Conservation (phyloP, 2,329 filamentous ascomycete species). For the Ophiostoma pallidulum region DNA sequence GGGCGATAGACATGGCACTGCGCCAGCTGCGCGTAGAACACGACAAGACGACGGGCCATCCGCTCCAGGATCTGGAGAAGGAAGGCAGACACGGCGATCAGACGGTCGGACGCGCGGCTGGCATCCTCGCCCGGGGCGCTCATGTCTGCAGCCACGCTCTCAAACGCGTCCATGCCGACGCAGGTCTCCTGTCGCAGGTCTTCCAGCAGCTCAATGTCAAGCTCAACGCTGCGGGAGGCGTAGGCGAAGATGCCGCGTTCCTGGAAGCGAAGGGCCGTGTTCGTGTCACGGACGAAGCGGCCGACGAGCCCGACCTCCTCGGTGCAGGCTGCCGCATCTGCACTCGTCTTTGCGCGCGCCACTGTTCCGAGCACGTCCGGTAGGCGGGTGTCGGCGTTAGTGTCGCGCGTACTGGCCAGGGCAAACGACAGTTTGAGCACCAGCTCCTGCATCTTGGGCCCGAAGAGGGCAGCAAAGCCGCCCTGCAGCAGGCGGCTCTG, state of each 20-base stretch:
- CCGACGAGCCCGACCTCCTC: conserved; percentile 42
- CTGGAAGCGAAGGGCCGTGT: conserved; percentile 36
- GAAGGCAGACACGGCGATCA: conserved; percentile 33
- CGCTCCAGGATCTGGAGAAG: conserved; percentile 43
- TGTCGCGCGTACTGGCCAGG: conserved; percentile 32
- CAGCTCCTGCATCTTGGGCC: conserved; percentile 41
- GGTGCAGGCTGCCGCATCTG: conserved; percentile 35
- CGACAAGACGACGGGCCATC: conserved; percentile 41
- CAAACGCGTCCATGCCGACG: conserved; percentile 46
- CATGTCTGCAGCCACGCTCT: conserved; percentile 31
- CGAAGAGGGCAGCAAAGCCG: conserved; percentile 42
- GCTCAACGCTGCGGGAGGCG: conserved; percentile 36
- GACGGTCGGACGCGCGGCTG: not conserved
- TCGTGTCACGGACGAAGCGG: conserved; percentile 37
- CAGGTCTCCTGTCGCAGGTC: conserved; percentile 44
- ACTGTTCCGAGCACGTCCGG: conserved; percentile 37
- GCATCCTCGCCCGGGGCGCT: conserved; percentile 14
- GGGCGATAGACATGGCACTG: conserved; percentile 41
- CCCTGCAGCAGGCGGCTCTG: conserved; percentile 41
- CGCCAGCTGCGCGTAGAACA: conserved; percentile 43
- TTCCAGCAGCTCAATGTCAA: conserved; percentile 45
- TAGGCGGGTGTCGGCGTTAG: conserved; percentile 27
- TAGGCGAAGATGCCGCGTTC: conserved; percentile 44
- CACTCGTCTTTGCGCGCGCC: conserved; percentile 34
- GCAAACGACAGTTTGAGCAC: conserved; percentile 43